Conservation (phyloP, 2,329 filamentous ascomycete genomes). For the Corynespora cassiicola region DNA sequence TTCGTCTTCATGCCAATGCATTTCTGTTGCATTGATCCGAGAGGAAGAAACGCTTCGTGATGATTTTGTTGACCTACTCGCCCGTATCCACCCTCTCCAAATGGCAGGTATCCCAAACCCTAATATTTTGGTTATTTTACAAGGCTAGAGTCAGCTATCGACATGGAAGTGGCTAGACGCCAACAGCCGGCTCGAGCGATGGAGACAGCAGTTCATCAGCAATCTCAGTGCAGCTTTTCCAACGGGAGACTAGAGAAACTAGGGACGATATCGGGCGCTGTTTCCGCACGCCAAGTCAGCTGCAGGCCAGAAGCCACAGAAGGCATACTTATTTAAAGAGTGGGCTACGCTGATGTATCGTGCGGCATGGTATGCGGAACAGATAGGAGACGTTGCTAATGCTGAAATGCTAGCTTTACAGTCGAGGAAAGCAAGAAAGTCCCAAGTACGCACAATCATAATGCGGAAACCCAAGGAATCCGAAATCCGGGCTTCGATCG, state of each 20-base stretch:
- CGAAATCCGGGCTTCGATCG: no score
- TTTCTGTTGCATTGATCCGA: no score
- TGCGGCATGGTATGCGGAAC: slow-evolving; percentile 17
- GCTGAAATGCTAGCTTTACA: slow-evolving; percentile 2
- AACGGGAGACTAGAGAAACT: slow-evolving; percentile 15
- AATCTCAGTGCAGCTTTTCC: slow-evolving; percentile 12
- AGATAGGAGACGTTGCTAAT: slow-evolving; percentile 6
- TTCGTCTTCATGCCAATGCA: no score
- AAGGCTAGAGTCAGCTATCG: slow-evolving; percentile 14
- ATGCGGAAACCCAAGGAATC: no score
- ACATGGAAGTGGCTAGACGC: slow-evolving; percentile 12
- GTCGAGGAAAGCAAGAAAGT: background rate
- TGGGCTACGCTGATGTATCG: slow-evolving; percentile 14
- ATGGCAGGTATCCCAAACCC: no score
- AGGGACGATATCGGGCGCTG: slow-evolving; percentile 12
- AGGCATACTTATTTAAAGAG: slow-evolving; percentile 4
- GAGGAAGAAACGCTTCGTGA: no score
- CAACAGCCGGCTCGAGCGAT: slow-evolving; percentile 7
- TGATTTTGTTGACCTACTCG: no score
- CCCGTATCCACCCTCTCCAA: no score
- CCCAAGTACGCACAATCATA: slow-evolving; percentile 6
- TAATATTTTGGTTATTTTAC: no score
- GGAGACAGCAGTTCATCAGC: slow-evolving; percentile 11
- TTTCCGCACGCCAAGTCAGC: slow-evolving; percentile 13
- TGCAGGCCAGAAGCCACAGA: slow-evolving; percentile 6